phyloP scores from a whole-genome alignment of 1,284 basidiomycete species.

The Rhizopogon parksii region DNA sequence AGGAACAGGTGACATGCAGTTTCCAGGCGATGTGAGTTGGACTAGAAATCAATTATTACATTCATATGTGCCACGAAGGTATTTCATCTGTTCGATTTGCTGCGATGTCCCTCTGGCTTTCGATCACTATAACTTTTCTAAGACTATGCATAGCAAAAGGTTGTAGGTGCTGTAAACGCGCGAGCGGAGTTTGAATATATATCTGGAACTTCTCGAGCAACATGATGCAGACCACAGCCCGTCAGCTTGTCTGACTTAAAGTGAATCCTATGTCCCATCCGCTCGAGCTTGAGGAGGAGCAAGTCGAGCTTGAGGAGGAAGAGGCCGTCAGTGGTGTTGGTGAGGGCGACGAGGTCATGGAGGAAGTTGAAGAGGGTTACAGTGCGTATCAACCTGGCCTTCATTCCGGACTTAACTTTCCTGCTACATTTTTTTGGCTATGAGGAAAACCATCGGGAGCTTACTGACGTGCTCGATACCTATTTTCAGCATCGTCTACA shows the following conservation, averaged over 20 bases:
- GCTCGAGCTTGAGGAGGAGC: conserved; percentile 38
- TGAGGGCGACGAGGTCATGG: conserved; percentile 64
- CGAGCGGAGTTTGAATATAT: conserved; percentile 26
- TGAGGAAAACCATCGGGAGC: conserved; percentile 11
- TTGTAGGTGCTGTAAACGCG: background rate
- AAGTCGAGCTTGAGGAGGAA: conserved; percentile 45
- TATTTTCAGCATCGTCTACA: conserved; percentile 65
- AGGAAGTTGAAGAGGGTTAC: conserved; percentile 65
- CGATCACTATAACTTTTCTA: too few species aligned
- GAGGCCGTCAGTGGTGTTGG: conserved; percentile 44
- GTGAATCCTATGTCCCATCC: conserved; percentile 43
- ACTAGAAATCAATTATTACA: background rate
- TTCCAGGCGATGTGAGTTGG: conserved; percentile 19
- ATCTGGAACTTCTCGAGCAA: conserved; percentile 24
- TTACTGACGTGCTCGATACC: conserved; percentile 4
- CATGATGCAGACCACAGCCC: conserved; percentile 11
- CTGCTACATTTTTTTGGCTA: conserved; percentile 6
- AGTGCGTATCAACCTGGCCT: conserved; percentile 40
- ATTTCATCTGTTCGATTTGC: background rate
- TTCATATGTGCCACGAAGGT: conserved; percentile 5
- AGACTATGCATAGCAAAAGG: background rate
- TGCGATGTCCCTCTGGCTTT: background rate
- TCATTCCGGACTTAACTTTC: conserved; percentile 1
- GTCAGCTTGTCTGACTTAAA: conserved; percentile 15
- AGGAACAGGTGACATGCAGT: conserved; percentile 34